Evolutionary conservation across 306 rosid species (phyloP), one percentile per base, ranked within the genome.

Genomic region (Amphicarpaea edgeworthii): DNA sequence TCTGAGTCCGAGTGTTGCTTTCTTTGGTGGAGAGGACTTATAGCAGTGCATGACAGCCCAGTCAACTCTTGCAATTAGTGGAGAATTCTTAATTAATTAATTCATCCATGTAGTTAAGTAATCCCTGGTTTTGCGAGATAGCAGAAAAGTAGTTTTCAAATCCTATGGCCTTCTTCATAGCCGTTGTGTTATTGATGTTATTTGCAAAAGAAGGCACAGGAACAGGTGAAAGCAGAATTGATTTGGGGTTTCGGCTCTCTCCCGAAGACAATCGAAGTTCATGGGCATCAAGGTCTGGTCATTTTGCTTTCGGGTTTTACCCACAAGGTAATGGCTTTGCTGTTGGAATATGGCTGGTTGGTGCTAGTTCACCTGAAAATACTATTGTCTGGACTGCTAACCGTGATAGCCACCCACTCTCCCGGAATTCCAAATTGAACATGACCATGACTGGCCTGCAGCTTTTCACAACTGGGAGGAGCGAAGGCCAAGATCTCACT

Each of bases 271-370:
- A 16, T 3, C 1, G 40, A 4, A 63, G 68, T 26, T 73, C 82
- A 49, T 78, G 88, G 88, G 8, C 3, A 30, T 81, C 86, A 24
- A 37, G 16, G 37, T 69, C 83, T 23, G 88, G 86, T 43, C 79
- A 7, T 11, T 85, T 77, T 81, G 79, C 84, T 47, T 74, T 85
- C 8, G 88, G 88, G 0, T 85, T 82, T 74, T 82, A 85, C 53
- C 21, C 9, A 0, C 58, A 78, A 14, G 68, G 46, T 5, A 2
- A 28, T 64, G 88, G 77, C 17, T 85, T 46, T 42, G 72, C 69
- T 1, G 34, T 85, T 70, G 88, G 88, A 11, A 78, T 81, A 70
- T 74, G 79, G 83, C 21, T 85, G 26, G 23, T 57, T n/a, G 40
- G 3, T 42, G 46, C 12, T 15, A 65, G 6, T 41, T 12, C 66